Evolutionary conservation across 768 basidiomycete genomes (phyloP), one percentile per base, ranked within the genome.

Genomic region (Auriscalpium orientale): DNA sequence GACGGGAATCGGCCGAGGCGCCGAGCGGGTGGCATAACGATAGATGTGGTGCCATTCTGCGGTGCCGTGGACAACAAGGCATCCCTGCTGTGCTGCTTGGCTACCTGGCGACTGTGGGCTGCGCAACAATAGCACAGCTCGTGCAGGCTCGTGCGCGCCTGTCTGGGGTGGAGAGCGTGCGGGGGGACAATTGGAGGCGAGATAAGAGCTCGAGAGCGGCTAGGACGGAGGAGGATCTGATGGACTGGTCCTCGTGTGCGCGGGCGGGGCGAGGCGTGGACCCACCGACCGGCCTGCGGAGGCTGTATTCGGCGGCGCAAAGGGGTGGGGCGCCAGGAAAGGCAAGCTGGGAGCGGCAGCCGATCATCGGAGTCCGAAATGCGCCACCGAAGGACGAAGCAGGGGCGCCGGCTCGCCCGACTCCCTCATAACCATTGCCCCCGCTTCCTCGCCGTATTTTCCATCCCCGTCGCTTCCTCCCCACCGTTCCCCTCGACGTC

Each of bases 401-500:
- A 43, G 40, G 40, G 40, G 3, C 40, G 40, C 15, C 2, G 18
- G 18, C 40, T 13, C 15, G 7, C 15, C 15, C 40, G 15, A 43
- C 18, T 43, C 40, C 40, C 40, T 43, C 50, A 51, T 36, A 51
- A 51, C 50, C 36, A 35, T n/a, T 37, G 16, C 50, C 50, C 28
- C 47, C 20, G 28, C 15, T 38, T 18, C 11, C 22, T 10, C 53
- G 58, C 58, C 60, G 48, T 59, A 51, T 18, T 51, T 46, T 43
- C 34, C 22, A 37, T 52, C 18, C 33, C 8, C 46, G 22, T 54
- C 16, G 49, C 55, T 46, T 46, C 33, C 22, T 35, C 50, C 40
- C 4, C 40, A 43, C 18, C 40, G 40, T 34, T n/a, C 21, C 36
- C 20, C 46, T 40, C 45, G 51, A 20, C 48, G 2, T 52, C 61